These are phyloP conservation scores for Heliamphora pulchella DNA, from an alignment of 179 eudicot species.

Conservation along the genomic window DNA sequence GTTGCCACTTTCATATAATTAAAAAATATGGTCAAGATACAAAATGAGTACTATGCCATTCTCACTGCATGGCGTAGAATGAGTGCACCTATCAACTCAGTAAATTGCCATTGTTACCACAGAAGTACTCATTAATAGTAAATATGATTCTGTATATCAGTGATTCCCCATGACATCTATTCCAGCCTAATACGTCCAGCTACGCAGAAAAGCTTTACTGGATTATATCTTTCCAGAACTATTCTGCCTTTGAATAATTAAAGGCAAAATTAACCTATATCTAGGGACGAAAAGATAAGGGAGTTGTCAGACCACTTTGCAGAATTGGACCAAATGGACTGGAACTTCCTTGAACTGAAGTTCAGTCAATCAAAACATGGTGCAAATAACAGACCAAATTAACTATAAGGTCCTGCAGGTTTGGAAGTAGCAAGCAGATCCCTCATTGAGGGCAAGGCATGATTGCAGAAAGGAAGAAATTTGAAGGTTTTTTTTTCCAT, in stretches of 20 bases:
- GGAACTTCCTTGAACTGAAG: background rate
- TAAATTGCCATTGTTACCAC: background rate
- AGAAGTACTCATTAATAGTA: background rate
- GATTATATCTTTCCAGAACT: background rate
- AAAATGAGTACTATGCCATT: background rate
- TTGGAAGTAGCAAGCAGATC: background rate
- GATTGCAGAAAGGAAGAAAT: background rate
- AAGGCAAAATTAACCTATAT: background rate
- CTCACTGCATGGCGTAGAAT: background rate
- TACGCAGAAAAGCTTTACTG: too few species aligned
- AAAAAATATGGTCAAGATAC: too few species aligned
- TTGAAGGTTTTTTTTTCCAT: background rate
- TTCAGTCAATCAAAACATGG: background rate
- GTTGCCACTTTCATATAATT: conserved; percentile 4
- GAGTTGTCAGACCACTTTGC: background rate
- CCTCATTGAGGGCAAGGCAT: background rate
- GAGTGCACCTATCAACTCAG: background rate
- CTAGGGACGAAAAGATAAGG: background rate
- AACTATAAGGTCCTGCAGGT: background rate
- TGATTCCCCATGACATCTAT: background rate
- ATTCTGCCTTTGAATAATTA: background rate
- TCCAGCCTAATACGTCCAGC: background rate
- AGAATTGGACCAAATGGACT: background rate
- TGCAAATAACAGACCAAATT: background rate
- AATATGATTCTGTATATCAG: background rate